Conservation (phyloP, 148 eudicot species). For the Chenopodium suecicum region DNA sequence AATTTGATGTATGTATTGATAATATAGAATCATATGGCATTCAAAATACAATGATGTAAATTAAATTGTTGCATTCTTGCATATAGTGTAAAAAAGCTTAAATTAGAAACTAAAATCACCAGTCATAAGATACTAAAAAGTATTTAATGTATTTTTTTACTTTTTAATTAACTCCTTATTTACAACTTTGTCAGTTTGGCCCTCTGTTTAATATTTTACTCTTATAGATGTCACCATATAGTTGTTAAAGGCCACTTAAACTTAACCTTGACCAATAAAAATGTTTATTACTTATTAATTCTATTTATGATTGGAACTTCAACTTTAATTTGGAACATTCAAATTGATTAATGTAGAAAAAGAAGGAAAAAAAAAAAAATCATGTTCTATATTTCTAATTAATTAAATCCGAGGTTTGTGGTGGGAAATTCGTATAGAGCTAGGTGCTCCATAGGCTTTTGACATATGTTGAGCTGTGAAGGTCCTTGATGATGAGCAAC, state of each 20-base stretch:
- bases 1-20: no score
- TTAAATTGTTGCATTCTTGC: no score
- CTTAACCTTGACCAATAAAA: not conserved
- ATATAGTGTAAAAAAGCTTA: no score
- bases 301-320: not conserved
- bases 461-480: conserved; percentile 8
- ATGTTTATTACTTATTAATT: not conserved
- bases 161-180: no score
- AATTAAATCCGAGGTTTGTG: not conserved
- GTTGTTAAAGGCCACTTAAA: not conserved
- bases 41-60: no score
- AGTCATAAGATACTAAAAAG: no score
- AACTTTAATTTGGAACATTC: not conserved
- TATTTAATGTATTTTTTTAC: no score
- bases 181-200: no score
- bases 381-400: not conserved
- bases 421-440: not conserved
- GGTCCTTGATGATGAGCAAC: not conserved
- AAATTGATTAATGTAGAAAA: not conserved
- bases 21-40: no score
- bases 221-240: not conserved
- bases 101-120: no score
- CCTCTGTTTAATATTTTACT: not conserved
- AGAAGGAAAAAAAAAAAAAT: not conserved
- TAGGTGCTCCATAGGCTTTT: not conserved